Conservation (phyloP, 2,329 filamentous ascomycete genomes). For the Aaosphaeria pasadenensis region DNA sequence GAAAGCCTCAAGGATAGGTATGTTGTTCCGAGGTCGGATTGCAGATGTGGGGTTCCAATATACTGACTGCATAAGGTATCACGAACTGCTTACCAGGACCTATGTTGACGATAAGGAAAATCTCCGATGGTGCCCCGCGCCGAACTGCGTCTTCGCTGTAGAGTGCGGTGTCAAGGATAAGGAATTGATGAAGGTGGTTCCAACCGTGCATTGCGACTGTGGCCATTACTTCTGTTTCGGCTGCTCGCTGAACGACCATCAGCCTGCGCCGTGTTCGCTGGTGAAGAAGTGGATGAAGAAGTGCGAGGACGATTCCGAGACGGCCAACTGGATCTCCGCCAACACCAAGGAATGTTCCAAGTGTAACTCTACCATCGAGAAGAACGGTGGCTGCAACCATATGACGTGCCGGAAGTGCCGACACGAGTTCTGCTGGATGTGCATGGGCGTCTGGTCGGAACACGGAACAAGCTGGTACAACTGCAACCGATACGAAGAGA, state of each 20-base stretch:
- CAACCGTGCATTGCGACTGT: slow-evolving; percentile 83
- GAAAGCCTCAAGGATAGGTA: slow-evolving; percentile 56
- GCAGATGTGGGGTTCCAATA: background rate
- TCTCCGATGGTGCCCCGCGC: slow-evolving; percentile 95
- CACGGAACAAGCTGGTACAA: slow-evolving; percentile 99
- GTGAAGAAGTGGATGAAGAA: slow-evolving; percentile 98
- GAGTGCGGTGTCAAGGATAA: slow-evolving; percentile 87
- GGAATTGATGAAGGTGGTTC: slow-evolving; percentile 79
- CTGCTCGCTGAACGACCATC: slow-evolving; percentile 84
- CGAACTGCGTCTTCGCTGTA: slow-evolving; percentile 92
- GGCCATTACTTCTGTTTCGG: slow-evolving; percentile 93
- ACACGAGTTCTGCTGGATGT: slow-evolving; percentile 99
- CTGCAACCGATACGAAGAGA: slow-evolving; percentile 96
- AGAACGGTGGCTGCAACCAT: slow-evolving; percentile 97
- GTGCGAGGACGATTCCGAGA: slow-evolving; percentile 96
- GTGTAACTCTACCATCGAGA: slow-evolving; percentile 96
- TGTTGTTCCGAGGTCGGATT: slow-evolving; percentile 9
- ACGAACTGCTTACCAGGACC: slow-evolving; percentile 81
- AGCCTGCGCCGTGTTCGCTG: slow-evolving; percentile 84
- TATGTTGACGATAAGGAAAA: slow-evolving; percentile 97
- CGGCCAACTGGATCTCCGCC: slow-evolving; percentile 98
- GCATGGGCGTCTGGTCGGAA: slow-evolving; percentile 98
- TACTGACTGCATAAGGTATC: slow-evolving; percentile 59
- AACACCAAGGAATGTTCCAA: slow-evolving; percentile 98
- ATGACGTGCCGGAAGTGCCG: slow-evolving; percentile 97